Base-by-base conservation (phyloP, 441 rosid species). In the Manihot esculenta region DNA sequence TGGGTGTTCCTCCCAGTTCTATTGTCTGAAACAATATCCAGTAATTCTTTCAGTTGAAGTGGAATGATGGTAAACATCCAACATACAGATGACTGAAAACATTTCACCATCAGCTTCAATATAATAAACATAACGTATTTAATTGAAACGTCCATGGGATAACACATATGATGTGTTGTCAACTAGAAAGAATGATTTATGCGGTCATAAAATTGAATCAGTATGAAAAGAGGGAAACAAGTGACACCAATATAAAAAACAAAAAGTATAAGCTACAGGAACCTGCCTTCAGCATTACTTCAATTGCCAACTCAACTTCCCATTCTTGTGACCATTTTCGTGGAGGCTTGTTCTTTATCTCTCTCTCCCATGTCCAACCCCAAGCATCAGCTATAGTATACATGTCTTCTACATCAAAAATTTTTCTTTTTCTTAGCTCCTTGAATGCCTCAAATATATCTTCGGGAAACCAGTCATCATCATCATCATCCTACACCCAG, bases 291-390 rank as follows among this genome's bases (percentile, higher is more conserved):
- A 82, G 74, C 93, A 92, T 85, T 78, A 92, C 51, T 83, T 82
- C 74, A 71, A 90, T 77, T 23, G 97, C 97, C 83, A 94, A 83
- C 77, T 89, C 97, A 58, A 92, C 97, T 80, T 94, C 99, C 97
- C 92, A 86, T 69, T 92, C 97, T 67, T 90, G 99, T 45, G 99
- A 89, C 99, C 99, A 92, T 72, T 80, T 89, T 75, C 57, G 85
- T n/a, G 94, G 97, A 73, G 78, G 80, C 83, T 79, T 89, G 78
- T 84, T 89, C 88, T 80, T 89, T 70, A 87, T 73, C 48, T 92
- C 89, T 76, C 71, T 88, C 80, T 94, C 99, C 99, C 99, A 94
- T 45, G 97, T 92, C 99, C 99, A 94, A 76, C 97, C 97, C 99
- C 99, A 94, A 74, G 80, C 99, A 86, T 94, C 99, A 65, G 99